A percentile compares a stretch with the other conserved stretches of the same genome.
Evolutionary conservation across 768 basidiomycete genomes (phyloP).

Genomic region (Serendipita vermifera): DNA sequence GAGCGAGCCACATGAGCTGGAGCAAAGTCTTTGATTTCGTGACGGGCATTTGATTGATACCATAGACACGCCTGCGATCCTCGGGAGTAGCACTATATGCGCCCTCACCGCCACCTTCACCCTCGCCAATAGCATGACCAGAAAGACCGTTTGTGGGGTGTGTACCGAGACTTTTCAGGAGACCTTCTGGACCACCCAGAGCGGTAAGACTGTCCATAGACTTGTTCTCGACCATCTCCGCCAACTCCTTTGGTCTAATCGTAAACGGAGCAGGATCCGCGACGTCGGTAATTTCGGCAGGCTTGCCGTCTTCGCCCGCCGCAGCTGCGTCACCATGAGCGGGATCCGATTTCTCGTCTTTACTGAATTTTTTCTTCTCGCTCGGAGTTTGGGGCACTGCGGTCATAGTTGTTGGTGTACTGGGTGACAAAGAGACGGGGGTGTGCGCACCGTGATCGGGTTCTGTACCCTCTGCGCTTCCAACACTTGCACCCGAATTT

Average conservation of each 20-base stretch:
- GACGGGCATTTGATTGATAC: slow-evolving; percentile 58
- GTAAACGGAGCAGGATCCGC: slow-evolving; percentile 58
- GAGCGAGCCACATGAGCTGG: slow-evolving; percentile 68
- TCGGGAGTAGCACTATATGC: slow-evolving; percentile 38
- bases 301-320: slow-evolving; percentile 1
- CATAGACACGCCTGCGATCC: slow-evolving; percentile 56
- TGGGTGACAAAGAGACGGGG: background rate
- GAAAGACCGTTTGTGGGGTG: slow-evolving; percentile 30
- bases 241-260: slow-evolving; percentile 62
- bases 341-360: background rate
- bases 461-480: slow-evolving; percentile 12
- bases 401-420: background rate
- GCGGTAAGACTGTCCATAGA: slow-evolving; percentile 46
- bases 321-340: background rate
- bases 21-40: slow-evolving; percentile 59
- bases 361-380: background rate
- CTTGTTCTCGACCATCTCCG: slow-evolving; percentile 84
- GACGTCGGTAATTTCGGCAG: slow-evolving; percentile 18
- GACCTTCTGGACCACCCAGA: slow-evolving; percentile 56
- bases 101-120: slow-evolving; percentile 6
- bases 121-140: slow-evolving; percentile 14
- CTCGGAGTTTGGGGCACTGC: slow-evolving; percentile 3
- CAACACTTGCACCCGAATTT: background rate
- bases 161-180: slow-evolving; percentile 67
- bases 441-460: slow-evolving; percentile 2